phyloP scores from a whole-genome alignment of 2,329 filamentous ascomycete genomes.

The Diaporthe amygdali region DNA sequence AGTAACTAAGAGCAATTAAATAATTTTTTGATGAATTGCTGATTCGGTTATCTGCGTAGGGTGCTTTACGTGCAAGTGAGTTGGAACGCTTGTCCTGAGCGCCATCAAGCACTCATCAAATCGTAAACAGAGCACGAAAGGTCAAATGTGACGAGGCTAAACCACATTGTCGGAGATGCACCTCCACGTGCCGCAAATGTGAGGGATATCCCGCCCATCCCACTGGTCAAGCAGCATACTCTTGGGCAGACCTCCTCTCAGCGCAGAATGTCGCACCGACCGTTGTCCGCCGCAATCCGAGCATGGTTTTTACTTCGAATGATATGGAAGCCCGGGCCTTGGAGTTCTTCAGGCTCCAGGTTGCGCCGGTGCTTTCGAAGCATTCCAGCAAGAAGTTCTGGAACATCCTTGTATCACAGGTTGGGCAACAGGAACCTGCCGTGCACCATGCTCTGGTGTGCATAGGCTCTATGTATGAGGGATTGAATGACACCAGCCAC shows the following conservation, averaged over 20 bases:
- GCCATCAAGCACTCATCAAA: background rate
- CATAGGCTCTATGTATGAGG: conserved; percentile 53
- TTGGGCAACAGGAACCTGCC: conserved; percentile 49
- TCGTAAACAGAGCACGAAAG: conserved; percentile 26
- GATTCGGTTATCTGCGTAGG: background rate
- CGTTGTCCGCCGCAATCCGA: background rate
- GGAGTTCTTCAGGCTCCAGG: conserved; percentile 43
- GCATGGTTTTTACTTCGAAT: background rate
- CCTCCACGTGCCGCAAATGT: conserved; percentile 27
- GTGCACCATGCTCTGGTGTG: conserved; percentile 56
- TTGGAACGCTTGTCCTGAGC: background rate
- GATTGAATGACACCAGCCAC: conserved; percentile 29
- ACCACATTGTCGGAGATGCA: conserved; percentile 29
- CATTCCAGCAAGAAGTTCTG: conserved; percentile 50
- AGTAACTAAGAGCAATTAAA: background rate
- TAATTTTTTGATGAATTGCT: background rate
- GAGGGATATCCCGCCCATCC: conserved; percentile 26
- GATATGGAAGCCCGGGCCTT: conserved; percentile 21
- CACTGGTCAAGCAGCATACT: conserved; percentile 19
- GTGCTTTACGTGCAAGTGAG: conserved; percentile 26
- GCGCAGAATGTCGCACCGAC: background rate
- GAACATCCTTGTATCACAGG: conserved; percentile 49
- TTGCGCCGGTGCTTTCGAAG: conserved; percentile 46
- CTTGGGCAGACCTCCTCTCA: conserved; percentile 20
- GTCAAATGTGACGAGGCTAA: conserved; percentile 33